A percentile compares a stretch with the other conserved stretches of the same genome.
phyloP scores from a whole-genome alignment of 257 asterid species.

The Scutellaria minor region DNA sequence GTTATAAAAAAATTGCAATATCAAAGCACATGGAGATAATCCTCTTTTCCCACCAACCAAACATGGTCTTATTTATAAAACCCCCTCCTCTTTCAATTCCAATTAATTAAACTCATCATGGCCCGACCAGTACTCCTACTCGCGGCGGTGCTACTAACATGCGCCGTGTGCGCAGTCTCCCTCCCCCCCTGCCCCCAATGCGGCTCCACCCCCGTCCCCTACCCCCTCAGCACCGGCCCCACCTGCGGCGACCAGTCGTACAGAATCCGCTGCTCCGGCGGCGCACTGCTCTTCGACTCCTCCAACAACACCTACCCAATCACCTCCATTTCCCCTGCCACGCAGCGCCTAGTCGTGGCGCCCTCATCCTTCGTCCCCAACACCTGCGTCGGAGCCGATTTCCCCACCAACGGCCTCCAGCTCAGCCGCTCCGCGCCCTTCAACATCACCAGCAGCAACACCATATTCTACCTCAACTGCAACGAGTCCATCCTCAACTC shows the following conservation, averaged over 20 bases:
- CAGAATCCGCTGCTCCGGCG: slow-evolving; percentile 60
- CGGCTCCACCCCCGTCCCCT: slow-evolving; percentile 72
- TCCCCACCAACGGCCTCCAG: slow-evolving; percentile 69
- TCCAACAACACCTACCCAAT: slow-evolving; percentile 75
- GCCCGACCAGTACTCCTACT: slow-evolving; percentile 37
- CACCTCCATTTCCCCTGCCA: slow-evolving; percentile 55
- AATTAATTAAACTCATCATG: slow-evolving; percentile 7
- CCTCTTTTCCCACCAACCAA: slow-evolving; percentile 28
- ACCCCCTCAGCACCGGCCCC: slow-evolving; percentile 81
- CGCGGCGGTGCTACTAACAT: slow-evolving; percentile 47
- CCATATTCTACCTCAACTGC: slow-evolving; percentile 76
- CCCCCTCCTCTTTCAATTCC: slow-evolving; percentile 13
- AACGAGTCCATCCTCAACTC: slow-evolving; percentile 35
- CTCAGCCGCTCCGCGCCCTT: slow-evolving; percentile 69
- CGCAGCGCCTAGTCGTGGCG: slow-evolving; percentile 60
- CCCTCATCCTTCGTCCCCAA: slow-evolving; percentile 67
- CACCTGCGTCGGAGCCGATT: slow-evolving; percentile 73
- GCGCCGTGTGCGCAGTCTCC: slow-evolving; percentile 40
- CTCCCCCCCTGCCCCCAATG: slow-evolving; percentile 67
- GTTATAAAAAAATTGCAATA: neutral
- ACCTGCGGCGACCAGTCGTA: slow-evolving; percentile 78
- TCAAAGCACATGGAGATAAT: neutral
- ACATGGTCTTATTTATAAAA: slow-evolving; percentile 18
- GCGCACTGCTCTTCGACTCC: slow-evolving; percentile 57
- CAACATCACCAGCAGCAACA: slow-evolving; percentile 85